Evolutionary conservation across 768 basidiomycete species (phyloP), one percentile per base, ranked within the genome.

Genomic region (Tephrocybe sp.): DNA sequence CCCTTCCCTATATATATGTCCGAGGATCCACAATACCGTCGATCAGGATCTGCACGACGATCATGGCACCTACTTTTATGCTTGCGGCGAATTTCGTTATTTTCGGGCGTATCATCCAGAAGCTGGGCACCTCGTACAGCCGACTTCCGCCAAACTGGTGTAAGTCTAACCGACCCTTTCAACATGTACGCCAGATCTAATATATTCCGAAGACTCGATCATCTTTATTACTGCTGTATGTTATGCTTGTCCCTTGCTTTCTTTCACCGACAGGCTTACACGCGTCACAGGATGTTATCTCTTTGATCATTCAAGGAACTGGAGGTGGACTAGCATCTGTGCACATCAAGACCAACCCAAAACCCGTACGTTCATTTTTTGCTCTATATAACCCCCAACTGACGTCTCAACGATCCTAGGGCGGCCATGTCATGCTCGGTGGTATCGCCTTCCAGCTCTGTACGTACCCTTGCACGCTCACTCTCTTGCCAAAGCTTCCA

Each of bases 401-500:
- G 3, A 25, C 21, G 23, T 15, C 30, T 15, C 2, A 28, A 3
- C 23, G 40, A 23, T 28, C 18, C 12, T 32, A 68, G 65, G 66
- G 66, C 6, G 64, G 51, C n/a, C 58, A 64, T 36, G 55, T 67
- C 24, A 85, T 86, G 83, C 71, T 85, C 10, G 80, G 68, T 1
- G 86, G 85, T 42, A 86, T 88, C 53, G 69, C 71, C 15, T 76
- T 86, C 58, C 85, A 88, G 58, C 64, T 84, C 17, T 58, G 75
- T 76, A 50, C 23, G 73, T n/a, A 12, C 55, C 6, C 15, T 20
- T 25, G 11, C n/a, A n/a, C 21, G 24, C 2, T 23, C 15, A 21
- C 14, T 15, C 1, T n/a, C 44, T 0, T 50, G 9, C 7, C n/a
- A 28, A 24, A 14, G 6, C 23, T 3, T 21, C 6, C 20, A 18